A percentile compares a stretch with the other conserved stretches of the same genome.
These are phyloP conservation scores for Exophiala xenobiotica DNA, from an alignment of 2,329 filamentous ascomycete species.

Conservation along the genomic window DNA sequence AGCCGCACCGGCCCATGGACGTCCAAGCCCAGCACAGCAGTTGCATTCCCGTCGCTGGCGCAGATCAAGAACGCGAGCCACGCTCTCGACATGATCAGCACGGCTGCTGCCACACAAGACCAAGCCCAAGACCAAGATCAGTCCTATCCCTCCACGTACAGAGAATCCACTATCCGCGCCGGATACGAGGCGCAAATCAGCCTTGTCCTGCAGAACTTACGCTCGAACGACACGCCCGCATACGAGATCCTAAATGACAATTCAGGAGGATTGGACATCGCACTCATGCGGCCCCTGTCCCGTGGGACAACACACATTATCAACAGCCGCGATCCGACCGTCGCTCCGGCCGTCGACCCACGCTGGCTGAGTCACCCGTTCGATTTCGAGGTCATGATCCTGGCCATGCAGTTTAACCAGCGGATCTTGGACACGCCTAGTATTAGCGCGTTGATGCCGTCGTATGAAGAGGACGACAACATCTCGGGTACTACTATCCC, in stretches of 20 bases:
- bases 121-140: constrained; percentile 6
- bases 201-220: neutral
- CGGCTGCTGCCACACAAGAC: constrained; percentile 18
- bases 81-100: constrained; percentile 5
- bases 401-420: constrained; percentile 32
- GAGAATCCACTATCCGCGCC: too few relatives aligned
- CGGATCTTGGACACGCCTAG: constrained; percentile 26
- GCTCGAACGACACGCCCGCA: constrained; percentile 14
- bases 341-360: constrained; percentile 46
- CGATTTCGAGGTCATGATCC: constrained; percentile 44
- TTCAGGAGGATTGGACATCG: constrained; percentile 18
- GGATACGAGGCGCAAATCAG: neutral
- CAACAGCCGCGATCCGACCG: constrained; percentile 24
- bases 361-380: constrained; percentile 45
- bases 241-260: constrained; percentile 28
- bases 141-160: too few relatives aligned
- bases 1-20: constrained; percentile 31
- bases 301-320: constrained; percentile 46
- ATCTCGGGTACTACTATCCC: too few relatives aligned
- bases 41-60: constrained; percentile 32
- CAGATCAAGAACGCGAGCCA: constrained; percentile 27
- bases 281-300: constrained; percentile 37
- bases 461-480: neutral
- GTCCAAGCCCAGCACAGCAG: constrained; percentile 30
- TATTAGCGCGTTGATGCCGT: constrained; percentile 15